These are phyloP conservation scores for Calamus simplicifolius DNA, from an alignment of 176 grass and related monocot species.

Conservation along the genomic window DNA sequence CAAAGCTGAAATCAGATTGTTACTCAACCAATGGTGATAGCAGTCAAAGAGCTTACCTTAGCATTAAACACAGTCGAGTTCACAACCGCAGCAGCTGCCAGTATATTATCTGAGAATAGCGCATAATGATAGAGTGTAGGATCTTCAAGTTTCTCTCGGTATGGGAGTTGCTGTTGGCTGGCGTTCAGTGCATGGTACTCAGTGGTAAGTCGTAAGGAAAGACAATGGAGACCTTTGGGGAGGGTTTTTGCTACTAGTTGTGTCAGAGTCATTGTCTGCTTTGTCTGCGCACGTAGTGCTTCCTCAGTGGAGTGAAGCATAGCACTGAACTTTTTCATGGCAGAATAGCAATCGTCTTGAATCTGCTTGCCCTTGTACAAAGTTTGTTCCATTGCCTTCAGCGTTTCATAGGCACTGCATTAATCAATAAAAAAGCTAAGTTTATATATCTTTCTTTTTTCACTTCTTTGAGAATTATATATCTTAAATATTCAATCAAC, in stretches of 20 bases:
- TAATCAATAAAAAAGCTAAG: slow-evolving; percentile 18
- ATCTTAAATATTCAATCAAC: no score
- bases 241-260: slow-evolving; percentile 89
- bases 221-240: slow-evolving; percentile 88
- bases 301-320: slow-evolving; percentile 85
- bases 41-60: slow-evolving; percentile 48
- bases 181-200: slow-evolving; percentile 57
- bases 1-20: not conserved
- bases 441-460: no score
- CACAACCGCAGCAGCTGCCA: slow-evolving; percentile 72
- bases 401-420: slow-evolving; percentile 68
- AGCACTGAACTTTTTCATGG: slow-evolving; percentile 68
- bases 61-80: slow-evolving; percentile 84
- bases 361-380: slow-evolving; percentile 59
- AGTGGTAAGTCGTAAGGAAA: slow-evolving; percentile 50
- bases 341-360: slow-evolving; percentile 53
- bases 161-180: slow-evolving; percentile 33
- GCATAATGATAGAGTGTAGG: slow-evolving; percentile 71
- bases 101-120: slow-evolving; percentile 81
- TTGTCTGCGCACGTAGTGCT: slow-evolving; percentile 61
- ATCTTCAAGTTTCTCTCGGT: slow-evolving; percentile 52
- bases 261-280: slow-evolving; percentile 71
- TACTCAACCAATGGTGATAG: not conserved
- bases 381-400: slow-evolving; percentile 63
- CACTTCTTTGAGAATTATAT: no score